Evolutionary conservation across 2,329 filamentous ascomycete species (phyloP), one percentile per base, ranked within the genome.

Genomic region (Hymenoscyphus occultus): DNA sequence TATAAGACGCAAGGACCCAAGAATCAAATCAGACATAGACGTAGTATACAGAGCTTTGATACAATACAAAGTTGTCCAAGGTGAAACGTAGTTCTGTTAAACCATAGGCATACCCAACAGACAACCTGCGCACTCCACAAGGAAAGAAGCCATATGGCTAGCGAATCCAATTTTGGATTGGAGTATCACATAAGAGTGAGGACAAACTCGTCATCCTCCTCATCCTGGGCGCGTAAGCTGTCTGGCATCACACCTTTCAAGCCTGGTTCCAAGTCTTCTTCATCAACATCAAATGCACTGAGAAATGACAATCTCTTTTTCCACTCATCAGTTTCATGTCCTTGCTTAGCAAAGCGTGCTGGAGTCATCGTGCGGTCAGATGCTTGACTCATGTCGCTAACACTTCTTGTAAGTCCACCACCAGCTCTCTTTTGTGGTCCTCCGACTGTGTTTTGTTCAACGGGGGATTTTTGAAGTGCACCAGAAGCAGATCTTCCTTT

Each of bases 401-500:
- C 56, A 74, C 66, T 39, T 65, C 73, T 65, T 19, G 65, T 67
- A 65, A 69, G 67, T 69, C 63, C 67, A 62, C 63, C 42, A 59
- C 62, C 39, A 16, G 56, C 60, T 60, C 60, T 59, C 13, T 67
- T 62, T 12, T 58, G 56, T 42, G 54, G 54, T 56, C 59, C 62
- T 39, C 48, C 56, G 39, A 51, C 31, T 1, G 60, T 56, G 59
- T 68, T 58, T 62, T 64, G 65, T 4, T 42, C 32, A 16, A 19
- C 22, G n/a, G 51, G 35, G 10, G 51, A 12, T 13, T 65, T 68
- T 16, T 70, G 73, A 5, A 81, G 68, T 32, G 75, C 75, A 7
- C 76, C 76, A 22, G 81, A 81, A 2, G 82, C 79, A 12, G 80
- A 79, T 40, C 91, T 86, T 40, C 93, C 93, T 76, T 90, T 92